Evolutionary conservation across 2,329 filamentous ascomycete species (phyloP).

Genomic region (Phialocephala subalpina): DNA sequence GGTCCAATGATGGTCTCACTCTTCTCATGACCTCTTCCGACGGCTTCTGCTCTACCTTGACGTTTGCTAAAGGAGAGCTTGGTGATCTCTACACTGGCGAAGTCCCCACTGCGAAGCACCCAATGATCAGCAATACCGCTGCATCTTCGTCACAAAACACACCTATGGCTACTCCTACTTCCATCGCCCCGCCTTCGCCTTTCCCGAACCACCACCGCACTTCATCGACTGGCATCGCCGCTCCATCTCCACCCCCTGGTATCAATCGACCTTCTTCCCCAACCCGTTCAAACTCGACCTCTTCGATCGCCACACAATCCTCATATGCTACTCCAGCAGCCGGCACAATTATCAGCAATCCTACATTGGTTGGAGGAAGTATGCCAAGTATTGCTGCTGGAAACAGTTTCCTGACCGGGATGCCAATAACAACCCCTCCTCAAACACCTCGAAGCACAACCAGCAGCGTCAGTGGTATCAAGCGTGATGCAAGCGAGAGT

Average conservation of each 20-base stretch:
- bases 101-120: slow-evolving; percentile 57
- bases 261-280: slow-evolving; percentile 74
- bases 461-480: slow-evolving; percentile 61
- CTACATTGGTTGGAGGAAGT: slow-evolving; percentile 78
- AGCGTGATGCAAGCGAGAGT: slow-evolving; percentile 59
- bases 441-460: slow-evolving; percentile 78
- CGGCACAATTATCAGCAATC: slow-evolving; percentile 72
- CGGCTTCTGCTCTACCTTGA: slow-evolving; percentile 93
- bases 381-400: slow-evolving; percentile 80
- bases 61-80: slow-evolving; percentile 84
- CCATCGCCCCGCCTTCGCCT: slow-evolving; percentile 69
- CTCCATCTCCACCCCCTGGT: slow-evolving; percentile 66
- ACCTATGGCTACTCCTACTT: slow-evolving; percentile 74
- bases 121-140: slow-evolving; percentile 46
- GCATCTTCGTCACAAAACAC: slow-evolving; percentile 68
- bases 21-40: slow-evolving; percentile 97
- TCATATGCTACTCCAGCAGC: slow-evolving; percentile 47
- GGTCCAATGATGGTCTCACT: slow-evolving; percentile 79
- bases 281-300: slow-evolving; percentile 84
- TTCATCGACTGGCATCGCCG: slow-evolving; percentile 61
- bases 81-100: slow-evolving; percentile 82
- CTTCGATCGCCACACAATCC: slow-evolving; percentile 76
- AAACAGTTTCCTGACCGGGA: slow-evolving; percentile 59
- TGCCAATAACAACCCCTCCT: slow-evolving; percentile 88
- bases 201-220: slow-evolving; percentile 64